Conservation (phyloP, 2,329 filamentous ascomycete genomes). For the Penicillium sp. region DNA sequence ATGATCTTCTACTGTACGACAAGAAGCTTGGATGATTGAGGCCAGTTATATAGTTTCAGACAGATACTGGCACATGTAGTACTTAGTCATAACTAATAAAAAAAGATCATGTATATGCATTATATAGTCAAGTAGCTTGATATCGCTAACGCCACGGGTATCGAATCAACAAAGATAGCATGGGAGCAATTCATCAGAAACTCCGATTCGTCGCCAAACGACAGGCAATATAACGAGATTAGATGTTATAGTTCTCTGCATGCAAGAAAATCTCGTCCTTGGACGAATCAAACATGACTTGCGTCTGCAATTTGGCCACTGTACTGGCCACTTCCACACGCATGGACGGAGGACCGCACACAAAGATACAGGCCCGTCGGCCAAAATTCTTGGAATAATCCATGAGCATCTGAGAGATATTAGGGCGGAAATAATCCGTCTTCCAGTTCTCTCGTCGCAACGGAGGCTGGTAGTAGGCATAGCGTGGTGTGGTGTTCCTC, state of each 20-base stretch:
- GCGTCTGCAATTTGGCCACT: constrained; percentile 78
- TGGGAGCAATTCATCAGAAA: neutral
- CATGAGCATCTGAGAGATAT: constrained; percentile 83
- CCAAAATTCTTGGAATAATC: constrained; percentile 84
- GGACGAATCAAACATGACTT: constrained; percentile 77
- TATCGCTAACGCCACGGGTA: constrained; percentile 19
- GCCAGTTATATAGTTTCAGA: no score
- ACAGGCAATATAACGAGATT: constrained; percentile 32
- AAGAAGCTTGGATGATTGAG: no score
- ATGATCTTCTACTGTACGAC: neutral
- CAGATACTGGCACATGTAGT: no score
- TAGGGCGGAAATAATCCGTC: constrained; percentile 88
- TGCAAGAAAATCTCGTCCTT: constrained; percentile 92
- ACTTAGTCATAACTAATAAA: no score
- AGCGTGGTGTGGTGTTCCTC: constrained; percentile 80
- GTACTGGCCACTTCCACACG: constrained; percentile 84
- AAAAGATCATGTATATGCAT: neutral
- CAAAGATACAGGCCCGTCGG: constrained; percentile 82
- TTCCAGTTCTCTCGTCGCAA: constrained; percentile 74
- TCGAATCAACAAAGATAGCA: constrained; percentile 15
- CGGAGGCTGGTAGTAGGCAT: constrained; percentile 70
- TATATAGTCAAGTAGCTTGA: no score
- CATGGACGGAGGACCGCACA: constrained; percentile 89
- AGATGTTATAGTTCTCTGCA: constrained; percentile 93
- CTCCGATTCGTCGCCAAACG: no score